phyloP scores from a whole-genome alignment of 371 early-diverging fungal genomes.

The Rhizopus arrhizus region DNA sequence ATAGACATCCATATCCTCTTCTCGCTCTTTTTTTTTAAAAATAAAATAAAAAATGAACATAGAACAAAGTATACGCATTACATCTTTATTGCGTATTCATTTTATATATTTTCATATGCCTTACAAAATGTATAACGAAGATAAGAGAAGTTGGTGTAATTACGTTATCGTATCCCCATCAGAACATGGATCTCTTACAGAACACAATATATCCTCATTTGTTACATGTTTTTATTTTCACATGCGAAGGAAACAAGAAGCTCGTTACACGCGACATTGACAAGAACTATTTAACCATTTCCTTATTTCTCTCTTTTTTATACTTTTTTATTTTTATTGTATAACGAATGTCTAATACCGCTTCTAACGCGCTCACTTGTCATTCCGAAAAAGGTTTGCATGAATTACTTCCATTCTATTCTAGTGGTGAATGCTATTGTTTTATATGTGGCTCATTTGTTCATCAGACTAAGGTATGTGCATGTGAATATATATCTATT shows the following conservation, averaged over 20 bases:
- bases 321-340: neutral
- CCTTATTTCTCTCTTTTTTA: slow-evolving; percentile 2
- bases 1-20: too few relatives aligned
- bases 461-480: slow-evolving; percentile 35
- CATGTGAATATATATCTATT: too few relatives aligned
- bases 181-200: too few relatives aligned
- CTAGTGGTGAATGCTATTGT: slow-evolving; percentile 11
- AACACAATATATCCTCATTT: too few relatives aligned
- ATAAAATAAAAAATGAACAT: too few relatives aligned
- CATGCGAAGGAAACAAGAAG: neutral
- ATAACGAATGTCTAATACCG: neutral
- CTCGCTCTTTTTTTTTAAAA: too few relatives aligned
- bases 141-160: neutral
- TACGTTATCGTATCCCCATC: too few relatives aligned
- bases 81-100: neutral
- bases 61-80: neutral
- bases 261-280: neutral
- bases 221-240: neutral
- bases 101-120: neutral
- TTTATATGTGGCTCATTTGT: slow-evolving; percentile 34
- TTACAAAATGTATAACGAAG: neutral
- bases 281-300: slow-evolving; percentile 2
- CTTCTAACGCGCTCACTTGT: neutral
- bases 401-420: neutral
- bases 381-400: neutral